Evolutionary conservation across 257 asterid genomes (phyloP).

Genomic region (Solanum arcanum): DNA sequence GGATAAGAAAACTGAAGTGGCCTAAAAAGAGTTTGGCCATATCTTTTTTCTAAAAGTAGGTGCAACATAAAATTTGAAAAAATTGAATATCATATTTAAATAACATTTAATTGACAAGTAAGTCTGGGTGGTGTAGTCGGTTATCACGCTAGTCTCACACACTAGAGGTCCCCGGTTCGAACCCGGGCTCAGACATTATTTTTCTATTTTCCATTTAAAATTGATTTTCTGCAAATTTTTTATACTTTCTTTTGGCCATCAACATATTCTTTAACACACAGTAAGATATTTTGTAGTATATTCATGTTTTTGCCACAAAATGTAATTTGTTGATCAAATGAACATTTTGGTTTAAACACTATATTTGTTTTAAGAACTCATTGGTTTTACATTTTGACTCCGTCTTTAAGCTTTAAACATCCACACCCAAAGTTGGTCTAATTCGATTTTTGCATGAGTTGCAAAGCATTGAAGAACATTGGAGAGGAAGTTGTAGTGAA

Average conservation of each 20-base stretch:
- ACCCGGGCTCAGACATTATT: conserved; percentile 1
- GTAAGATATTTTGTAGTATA: background rate
- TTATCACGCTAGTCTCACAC: conserved; percentile 99
- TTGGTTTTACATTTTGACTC: too few relatives aligned
- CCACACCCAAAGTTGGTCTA: background rate
- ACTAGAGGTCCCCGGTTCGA: conserved; percentile 99
- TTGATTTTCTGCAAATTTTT: too few relatives aligned
- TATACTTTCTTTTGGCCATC: too few relatives aligned
- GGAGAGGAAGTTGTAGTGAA: background rate
- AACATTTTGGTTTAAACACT: background rate
- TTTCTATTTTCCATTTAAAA: too few relatives aligned
- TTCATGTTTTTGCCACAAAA: background rate
- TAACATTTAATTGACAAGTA: background rate
- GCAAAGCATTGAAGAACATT: background rate
- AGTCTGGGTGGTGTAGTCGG: conserved; percentile 99
- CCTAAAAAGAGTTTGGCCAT: too few relatives aligned
- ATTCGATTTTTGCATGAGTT: background rate
- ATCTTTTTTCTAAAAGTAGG: too few relatives aligned
- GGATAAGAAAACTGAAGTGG: too few relatives aligned
- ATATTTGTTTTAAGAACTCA: background rate
- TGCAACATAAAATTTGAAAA: too few relatives aligned
- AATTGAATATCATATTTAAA: too few relatives aligned
- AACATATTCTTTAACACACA: too few relatives aligned
- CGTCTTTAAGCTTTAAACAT: background rate
- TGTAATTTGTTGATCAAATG: background rate